These are phyloP conservation scores for Micractinium conductrix DNA, from an alignment of 139 green algal genomes.

Conservation along the genomic window DNA sequence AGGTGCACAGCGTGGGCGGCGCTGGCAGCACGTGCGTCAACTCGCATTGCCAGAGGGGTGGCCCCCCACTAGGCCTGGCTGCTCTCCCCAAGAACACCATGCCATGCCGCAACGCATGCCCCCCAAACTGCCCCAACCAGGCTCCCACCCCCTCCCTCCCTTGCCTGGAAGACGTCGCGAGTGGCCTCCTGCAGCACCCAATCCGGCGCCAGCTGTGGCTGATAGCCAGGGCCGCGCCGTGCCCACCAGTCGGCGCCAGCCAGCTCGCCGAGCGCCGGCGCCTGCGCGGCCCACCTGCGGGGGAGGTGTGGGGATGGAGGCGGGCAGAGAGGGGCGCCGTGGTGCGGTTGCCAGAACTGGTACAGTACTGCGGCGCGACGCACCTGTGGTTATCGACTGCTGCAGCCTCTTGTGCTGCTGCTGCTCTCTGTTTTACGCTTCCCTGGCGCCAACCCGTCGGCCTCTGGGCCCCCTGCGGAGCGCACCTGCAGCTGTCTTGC, in stretches of 20 bases:
- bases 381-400: neutral
- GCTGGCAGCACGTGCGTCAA: too few species aligned
- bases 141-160: too few species aligned
- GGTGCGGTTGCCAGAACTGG: neutral
- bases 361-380: neutral
- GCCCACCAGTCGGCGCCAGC: slow-evolving; percentile 65
- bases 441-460: too few species aligned
- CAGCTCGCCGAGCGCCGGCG: neutral
- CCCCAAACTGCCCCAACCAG: too few species aligned
- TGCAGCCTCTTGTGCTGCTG: neutral
- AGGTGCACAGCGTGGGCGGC: too few species aligned
- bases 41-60: too few species aligned
- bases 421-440: too few species aligned
- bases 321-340: neutral
- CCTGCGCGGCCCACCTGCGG: slow-evolving; percentile 10
- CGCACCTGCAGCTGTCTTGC: slow-evolving; percentile 40
- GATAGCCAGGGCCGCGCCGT: slow-evolving; percentile 28
- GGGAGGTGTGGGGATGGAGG: neutral
- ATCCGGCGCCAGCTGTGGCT: slow-evolving; percentile 49
- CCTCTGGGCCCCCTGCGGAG: too few species aligned
- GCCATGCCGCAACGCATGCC: too few species aligned
- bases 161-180: slow-evolving; percentile 58
- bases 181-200: slow-evolving; percentile 58
- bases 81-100: too few species aligned
- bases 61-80: too few species aligned